Conservation (phyloP, 257 asterid species). For the Solanum ossicruentum region DNA sequence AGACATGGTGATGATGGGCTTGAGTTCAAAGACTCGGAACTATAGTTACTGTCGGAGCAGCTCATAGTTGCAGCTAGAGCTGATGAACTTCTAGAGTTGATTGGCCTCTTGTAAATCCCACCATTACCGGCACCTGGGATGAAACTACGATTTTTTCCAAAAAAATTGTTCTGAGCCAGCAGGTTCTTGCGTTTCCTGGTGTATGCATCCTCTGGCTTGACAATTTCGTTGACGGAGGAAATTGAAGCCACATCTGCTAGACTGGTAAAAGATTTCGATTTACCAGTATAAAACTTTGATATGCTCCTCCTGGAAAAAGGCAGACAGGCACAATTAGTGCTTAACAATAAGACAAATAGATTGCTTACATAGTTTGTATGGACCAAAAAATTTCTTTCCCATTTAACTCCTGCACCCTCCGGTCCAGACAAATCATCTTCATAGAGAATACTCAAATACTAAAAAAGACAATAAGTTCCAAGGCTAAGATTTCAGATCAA, state of each 20-base stretch:
- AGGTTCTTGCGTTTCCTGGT: constrained; percentile 60
- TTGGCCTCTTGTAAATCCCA: constrained; percentile 43
- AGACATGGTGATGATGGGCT: constrained; percentile 34
- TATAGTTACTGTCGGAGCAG: constrained; percentile 28
- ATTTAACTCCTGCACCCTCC: background rate
- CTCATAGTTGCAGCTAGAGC: constrained; percentile 33
- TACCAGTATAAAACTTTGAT: constrained; percentile 24
- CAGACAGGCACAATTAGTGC: background rate
- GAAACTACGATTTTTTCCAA: constrained; percentile 37
- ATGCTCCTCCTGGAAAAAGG: constrained; percentile 27
- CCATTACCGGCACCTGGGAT: constrained; percentile 19
- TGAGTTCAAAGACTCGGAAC: constrained; percentile 41
- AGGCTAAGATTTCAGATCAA: background rate
- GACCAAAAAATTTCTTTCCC: background rate
- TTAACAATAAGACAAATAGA: background rate
- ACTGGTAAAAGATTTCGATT: constrained; percentile 46
- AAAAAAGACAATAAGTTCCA: background rate
- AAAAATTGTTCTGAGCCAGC: constrained; percentile 38
- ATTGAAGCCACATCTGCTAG: constrained; percentile 44
- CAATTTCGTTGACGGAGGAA: constrained; percentile 45
- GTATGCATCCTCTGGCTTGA: constrained; percentile 55
- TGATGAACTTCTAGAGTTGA: constrained; percentile 42
- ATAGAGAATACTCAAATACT: background rate
- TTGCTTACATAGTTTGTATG: background rate
- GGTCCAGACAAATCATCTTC: background rate